Evolutionary conservation across 352 stramenopile genomes (phyloP), one percentile per base, ranked within the genome.

Genomic region (Pythium plurisporium): DNA sequence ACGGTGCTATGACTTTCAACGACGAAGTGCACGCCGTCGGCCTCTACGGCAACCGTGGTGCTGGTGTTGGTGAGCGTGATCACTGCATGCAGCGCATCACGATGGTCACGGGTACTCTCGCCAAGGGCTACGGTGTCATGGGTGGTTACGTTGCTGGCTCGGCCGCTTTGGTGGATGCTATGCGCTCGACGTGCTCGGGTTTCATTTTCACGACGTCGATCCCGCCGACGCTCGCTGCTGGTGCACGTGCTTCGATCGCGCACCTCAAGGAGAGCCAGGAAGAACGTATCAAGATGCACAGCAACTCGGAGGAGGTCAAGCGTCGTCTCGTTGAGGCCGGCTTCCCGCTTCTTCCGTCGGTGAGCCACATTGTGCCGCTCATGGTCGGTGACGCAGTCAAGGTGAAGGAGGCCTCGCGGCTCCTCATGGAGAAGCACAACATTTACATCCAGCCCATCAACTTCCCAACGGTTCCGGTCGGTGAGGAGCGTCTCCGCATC

Each of bases 401-500:
- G 69, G 82, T 90, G 36, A 95, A 96, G 78, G 77, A 88, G 55
- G 87, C 87, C 17, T 94, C 86, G 43, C 79, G 88, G 46, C 83
- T 95, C n/a, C 67, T 96, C 22, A 91, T 96, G 76, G 79, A 96
- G 55, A 89, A 95, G 66, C 70, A 95, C 82, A 75, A 77, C 70
- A 96, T 96, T 51, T 96, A 96, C 73, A 73, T 95, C 38, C 88
- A 96, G 82, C 84, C 88, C 2, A 96, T 96, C 70, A 96, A 96
- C 79, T 96, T 95, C 52, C 88, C 88, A 0, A 96, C 88, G 2
- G 88, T 96, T 29, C 86, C 86, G 1, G 76, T 82, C 62, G 88
- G 88, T 40, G 87, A 94, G 63, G 88, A 96, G 82, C 87, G 88
- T 67, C 79, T 96, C 7, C 84, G 88, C 56, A 70, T 96, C 43